A percentile compares a stretch with the other conserved stretches of the same genome.
phyloP scores from a whole-genome alignment of 306 rosid species.

The Alnus glutinosa region DNA sequence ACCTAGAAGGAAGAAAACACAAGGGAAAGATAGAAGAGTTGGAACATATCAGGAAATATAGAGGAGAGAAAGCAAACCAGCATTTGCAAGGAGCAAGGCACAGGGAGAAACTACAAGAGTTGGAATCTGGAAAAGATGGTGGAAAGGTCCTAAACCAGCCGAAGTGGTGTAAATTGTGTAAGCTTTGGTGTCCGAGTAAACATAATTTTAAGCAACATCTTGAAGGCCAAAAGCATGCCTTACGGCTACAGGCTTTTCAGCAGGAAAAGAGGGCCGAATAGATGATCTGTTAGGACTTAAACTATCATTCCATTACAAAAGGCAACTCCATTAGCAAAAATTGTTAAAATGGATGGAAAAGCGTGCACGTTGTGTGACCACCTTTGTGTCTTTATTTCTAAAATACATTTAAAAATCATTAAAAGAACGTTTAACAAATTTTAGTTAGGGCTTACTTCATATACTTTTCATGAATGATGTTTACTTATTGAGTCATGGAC shows the following conservation, averaged over 20 bases:
- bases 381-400: too few species aligned
- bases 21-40: conserved; percentile 2
- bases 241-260: conserved; percentile 9
- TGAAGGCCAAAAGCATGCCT: conserved; percentile 31
- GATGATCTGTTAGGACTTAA: neutral
- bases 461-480: too few species aligned
- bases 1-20: conserved; percentile 31
- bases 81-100: conserved; percentile 23
- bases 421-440: too few species aligned
- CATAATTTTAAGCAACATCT: conserved; percentile 28
- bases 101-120: neutral
- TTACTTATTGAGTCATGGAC: too few species aligned
- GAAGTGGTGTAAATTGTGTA: conserved; percentile 35
- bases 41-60: neutral
- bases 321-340: too few species aligned
- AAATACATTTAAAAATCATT: too few species aligned
- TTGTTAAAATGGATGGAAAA: too few species aligned
- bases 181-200: conserved; percentile 31
- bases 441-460: too few species aligned
- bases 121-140: conserved; percentile 7
- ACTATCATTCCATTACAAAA: too few species aligned
- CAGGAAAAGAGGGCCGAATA: neutral
- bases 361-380: too few species aligned
- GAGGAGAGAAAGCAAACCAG: neutral
- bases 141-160: conserved; percentile 6